These are phyloP conservation scores for Limnanthes douglasii DNA, from an alignment of 345 rosid genomes.

Conservation along the genomic window DNA sequence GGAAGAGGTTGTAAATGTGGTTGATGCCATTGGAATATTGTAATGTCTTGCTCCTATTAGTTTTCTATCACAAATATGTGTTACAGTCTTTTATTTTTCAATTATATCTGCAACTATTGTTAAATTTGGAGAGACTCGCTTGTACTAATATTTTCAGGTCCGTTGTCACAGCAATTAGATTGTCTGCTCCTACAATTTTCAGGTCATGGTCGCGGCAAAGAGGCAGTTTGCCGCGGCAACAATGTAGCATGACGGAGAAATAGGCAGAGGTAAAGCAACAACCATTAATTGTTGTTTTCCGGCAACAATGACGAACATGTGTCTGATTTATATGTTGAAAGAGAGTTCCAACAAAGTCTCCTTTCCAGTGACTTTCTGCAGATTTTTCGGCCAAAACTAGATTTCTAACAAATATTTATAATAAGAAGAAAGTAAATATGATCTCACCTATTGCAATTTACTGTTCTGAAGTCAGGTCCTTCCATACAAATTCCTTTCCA, in stretches of 20 bases:
- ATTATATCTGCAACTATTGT: too few species aligned
- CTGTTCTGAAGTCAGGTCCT: slow-evolving; percentile 35
- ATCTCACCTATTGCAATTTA: slow-evolving; percentile 49
- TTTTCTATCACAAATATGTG: slow-evolving; percentile 23
- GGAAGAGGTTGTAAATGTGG: slow-evolving; percentile 20
- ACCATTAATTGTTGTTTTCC: neutral
- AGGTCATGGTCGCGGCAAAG: too few species aligned
- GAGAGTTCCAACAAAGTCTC: too few species aligned
- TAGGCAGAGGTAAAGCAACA: neutral
- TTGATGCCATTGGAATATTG: too few species aligned
- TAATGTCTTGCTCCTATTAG: slow-evolving; percentile 40
- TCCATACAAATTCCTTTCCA: slow-evolving; percentile 53
- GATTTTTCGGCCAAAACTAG: too few species aligned
- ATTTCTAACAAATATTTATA: neutral
- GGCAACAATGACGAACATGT: neutral
- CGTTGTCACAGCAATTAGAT: too few species aligned
- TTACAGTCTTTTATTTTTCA: neutral
- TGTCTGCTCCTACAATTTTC: too few species aligned
- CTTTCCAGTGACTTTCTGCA: too few species aligned
- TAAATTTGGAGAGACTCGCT: too few species aligned
- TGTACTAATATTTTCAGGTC: too few species aligned
- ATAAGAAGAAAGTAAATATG: neutral
- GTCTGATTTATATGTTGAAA: neutral
- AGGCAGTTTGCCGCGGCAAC: slow-evolving; percentile 49
- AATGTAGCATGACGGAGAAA: slow-evolving; percentile 7